A percentile compares a stretch with the other conserved stretches of the same genome.
Evolutionary conservation across 2,329 filamentous ascomycete species (phyloP).

Genomic region (Fusarium nygamai): DNA sequence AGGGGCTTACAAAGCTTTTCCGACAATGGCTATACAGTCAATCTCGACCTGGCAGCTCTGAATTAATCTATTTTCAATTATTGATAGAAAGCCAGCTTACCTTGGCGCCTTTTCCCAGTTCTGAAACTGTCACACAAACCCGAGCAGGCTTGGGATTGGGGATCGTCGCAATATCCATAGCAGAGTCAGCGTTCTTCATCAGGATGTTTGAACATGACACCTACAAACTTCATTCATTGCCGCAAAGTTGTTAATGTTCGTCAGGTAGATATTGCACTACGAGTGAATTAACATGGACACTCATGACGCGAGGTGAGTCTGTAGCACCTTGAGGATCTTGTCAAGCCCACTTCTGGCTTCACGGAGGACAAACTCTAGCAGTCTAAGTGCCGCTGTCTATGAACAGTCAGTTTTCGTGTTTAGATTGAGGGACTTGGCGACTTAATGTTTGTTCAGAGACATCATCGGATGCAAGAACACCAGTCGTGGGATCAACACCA

Average conservation of each 20-base stretch:
- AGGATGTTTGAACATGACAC: not conserved
- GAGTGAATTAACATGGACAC: not conserved
- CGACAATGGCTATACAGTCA: not conserved
- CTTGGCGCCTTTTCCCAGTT: not conserved
- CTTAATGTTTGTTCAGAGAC: not conserved
- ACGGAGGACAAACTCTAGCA: not conserved
- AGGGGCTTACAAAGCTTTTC: not conserved
- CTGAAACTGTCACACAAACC: not conserved
- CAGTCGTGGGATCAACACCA: not conserved
- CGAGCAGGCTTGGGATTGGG: not conserved
- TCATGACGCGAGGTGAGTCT: not conserved
- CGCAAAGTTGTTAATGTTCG: not conserved
- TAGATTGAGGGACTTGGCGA: not conserved
- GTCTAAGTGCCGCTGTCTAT: not conserved
- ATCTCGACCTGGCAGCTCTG: not conserved
- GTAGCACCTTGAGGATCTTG: not conserved
- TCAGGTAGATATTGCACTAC: not conserved
- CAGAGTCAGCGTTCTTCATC: not conserved
- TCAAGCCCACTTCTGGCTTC: not conserved
- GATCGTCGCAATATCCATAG: not conserved
- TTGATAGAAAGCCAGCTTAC: not conserved
- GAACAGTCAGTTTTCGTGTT: rapidly evolving
- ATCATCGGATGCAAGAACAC: not conserved
- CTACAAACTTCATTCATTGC: not conserved
- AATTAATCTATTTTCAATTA: rapidly evolving